A percentile compares a stretch with the other conserved stretches of the same genome.
Conservation (phyloP, 1,284 basidiomycete genomes). For the Tremellales sp. region DNA sequence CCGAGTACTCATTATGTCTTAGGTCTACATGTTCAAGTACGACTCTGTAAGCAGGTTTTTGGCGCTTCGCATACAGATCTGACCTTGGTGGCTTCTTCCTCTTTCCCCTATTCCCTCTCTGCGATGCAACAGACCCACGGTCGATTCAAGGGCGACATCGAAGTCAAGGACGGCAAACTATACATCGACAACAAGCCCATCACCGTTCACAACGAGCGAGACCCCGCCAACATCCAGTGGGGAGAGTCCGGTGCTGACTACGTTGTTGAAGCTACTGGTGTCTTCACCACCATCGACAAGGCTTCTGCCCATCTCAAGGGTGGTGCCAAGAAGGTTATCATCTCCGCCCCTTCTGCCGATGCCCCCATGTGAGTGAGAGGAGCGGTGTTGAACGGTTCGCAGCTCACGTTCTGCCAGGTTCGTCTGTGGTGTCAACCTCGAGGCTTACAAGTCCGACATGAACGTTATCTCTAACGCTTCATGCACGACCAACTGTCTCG, state of each 20-base stretch:
- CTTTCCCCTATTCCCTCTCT: neutral
- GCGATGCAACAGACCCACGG: conserved; percentile 66
- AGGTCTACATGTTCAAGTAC: conserved; percentile 98
- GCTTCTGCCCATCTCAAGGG: conserved; percentile 94
- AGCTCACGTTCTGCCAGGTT: conserved; percentile 50
- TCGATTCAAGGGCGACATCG: conserved; percentile 83
- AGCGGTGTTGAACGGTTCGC: conserved; percentile 30
- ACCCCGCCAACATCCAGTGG: conserved; percentile 87
- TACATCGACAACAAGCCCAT: conserved; percentile 77
- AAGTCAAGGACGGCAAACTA: conserved; percentile 85
- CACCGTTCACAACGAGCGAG: conserved; percentile 78
- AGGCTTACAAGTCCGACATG: conserved; percentile 86
- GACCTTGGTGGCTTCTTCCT: conserved; percentile 1
- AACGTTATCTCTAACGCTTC: conserved; percentile 97
- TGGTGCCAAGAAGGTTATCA: conserved; percentile 99
- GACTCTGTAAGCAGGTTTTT: conserved; percentile 56
- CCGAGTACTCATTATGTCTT: neutral
- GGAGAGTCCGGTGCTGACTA: conserved; percentile 77
- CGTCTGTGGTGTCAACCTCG: conserved; percentile 94
- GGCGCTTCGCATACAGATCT: neutral
- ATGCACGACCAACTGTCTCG: conserved; percentile 99
- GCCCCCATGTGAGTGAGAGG: conserved; percentile 71
- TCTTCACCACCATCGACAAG: conserved; percentile 92
- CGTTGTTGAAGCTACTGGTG: conserved; percentile 98
- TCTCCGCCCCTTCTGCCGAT: conserved; percentile 97